Base-by-base conservation (phyloP, 1,139 yeast genomes). In the Williopsis jadinii region DNA sequence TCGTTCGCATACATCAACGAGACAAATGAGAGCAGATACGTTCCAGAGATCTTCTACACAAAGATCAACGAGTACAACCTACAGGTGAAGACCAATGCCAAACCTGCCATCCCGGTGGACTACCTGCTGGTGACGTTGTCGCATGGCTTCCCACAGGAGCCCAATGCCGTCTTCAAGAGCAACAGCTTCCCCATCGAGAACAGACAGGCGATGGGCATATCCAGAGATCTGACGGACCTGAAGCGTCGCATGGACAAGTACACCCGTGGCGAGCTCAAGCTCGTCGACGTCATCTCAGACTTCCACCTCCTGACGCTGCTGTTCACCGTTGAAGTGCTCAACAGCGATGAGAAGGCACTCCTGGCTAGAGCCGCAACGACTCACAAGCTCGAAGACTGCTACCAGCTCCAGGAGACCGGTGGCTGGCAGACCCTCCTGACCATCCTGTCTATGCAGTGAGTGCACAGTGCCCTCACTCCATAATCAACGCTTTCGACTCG, bases 91-190 rank as follows among this genome's bases (percentile, higher is more conserved):
- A 78, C 80, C 35, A 84, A 86, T 56, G 98, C 97, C 11, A 86
- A 85, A 57, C 97, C 98, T 0, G 87, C 95, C 8, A 88, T 94
- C 62, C 99, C 99, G 0, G 94, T 87, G 12, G 98, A 94, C 51
- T 94, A 86, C 60, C 64, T 94, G 47, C 65, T 94, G 41, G 95
- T 92, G 1, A 83, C 97, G 3, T 66, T 92, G 47, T 84, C 95
- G 12, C 97, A 92, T 60, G 95, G 98, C 2, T 92, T 92, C 73
- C 95, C 96, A 2, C 68, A 75, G 44, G 68, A 68, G 0, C 80
- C 84, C 5, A 61, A 61, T 6, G 80, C 85, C 3, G 49, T 68
- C 41, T 77, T 80, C 55, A 56, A 59, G 24, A 62, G 62, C 4
- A 52, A 59, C 3, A 53, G 64, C 12, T 90, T 85, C 63, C 77